Base-by-base conservation (phyloP, 495 filamentous ascomycete species). In the Aspergillus incahuasiensis region DNA sequence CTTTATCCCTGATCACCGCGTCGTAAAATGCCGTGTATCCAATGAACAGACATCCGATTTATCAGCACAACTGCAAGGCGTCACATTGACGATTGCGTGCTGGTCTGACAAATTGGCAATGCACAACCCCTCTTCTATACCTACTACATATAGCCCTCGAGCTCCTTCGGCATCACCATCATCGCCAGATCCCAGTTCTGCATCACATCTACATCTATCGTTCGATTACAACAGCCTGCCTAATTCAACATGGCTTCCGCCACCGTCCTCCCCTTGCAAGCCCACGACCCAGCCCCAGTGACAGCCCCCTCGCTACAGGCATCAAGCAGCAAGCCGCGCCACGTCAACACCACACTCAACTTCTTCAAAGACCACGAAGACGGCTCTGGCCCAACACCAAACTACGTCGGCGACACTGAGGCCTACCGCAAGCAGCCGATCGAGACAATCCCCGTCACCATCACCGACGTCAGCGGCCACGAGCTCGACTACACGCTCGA, bases 281-380 rank as follows among this genome's bases (percentile, higher is more conserved):
- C 16, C 61, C 16, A 49, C 8, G 32, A 9, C 32, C 32, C 32
- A 35, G 32, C 61, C 38, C 60, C 57, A 5, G 30, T 52, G 7
- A 54, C 52, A 6, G 54, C 56, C 13, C 42, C 67, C 28, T 61
- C 66, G 12, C 48, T 59, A 15, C 15, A 45, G 16, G 54, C 56
- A 0, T 54, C 62, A 15, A 38, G 59, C 1, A 60, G 68, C 3
- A 68, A 65, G 12, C 70, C 70, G 5, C 70, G 70, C 35, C 68
- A 85, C 60, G 81, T 86, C 21, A 68, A 79, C 1, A 80, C 85
- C 0, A 74, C 67, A 0, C 63, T 88, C 34, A 80, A 86, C 63
- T 88, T 80, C 68, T 74, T 77, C 71, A 81, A 82, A 60, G 82
- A 81, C 13, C 67, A 72, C 11, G 79, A 74, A 25, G 83, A 87